Conservation (phyloP, 768 basidiomycete species). For the Clathrus columnatus region DNA sequence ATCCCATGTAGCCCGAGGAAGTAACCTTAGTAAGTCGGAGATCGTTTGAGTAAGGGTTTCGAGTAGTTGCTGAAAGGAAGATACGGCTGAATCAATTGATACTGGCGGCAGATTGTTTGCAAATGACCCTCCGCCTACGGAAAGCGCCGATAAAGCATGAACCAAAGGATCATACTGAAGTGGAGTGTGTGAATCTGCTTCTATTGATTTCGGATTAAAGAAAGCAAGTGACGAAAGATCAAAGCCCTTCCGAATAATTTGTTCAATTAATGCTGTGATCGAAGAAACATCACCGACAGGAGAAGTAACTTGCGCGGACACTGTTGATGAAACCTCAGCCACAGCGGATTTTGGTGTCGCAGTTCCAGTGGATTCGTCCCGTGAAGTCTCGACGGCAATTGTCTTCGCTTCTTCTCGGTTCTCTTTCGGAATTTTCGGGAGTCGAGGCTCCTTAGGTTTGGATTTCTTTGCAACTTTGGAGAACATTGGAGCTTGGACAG, state of each 20-base stretch:
- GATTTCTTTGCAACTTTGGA: slow-evolving; percentile 82
- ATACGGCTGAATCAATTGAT: slow-evolving; percentile 85
- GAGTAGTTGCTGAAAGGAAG: slow-evolving; percentile 80
- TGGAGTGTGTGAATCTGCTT: slow-evolving; percentile 70
- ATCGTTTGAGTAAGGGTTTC: slow-evolving; percentile 88
- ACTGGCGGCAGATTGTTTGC: slow-evolving; percentile 77
- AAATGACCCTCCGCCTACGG: slow-evolving; percentile 78
- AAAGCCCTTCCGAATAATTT: slow-evolving; percentile 49
- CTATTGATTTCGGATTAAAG: slow-evolving; percentile 64
- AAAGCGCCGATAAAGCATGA: slow-evolving; percentile 77
- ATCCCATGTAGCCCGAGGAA: slow-evolving; percentile 85
- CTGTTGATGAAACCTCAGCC: slow-evolving; percentile 17
- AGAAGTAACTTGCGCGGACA: slow-evolving; percentile 36
- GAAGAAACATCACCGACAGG: slow-evolving; percentile 39
- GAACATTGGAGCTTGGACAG: slow-evolving; percentile 61
- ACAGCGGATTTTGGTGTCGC: slow-evolving; percentile 1
- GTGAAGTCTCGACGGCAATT: slow-evolving; percentile 35
- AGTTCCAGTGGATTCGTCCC: slow-evolving; percentile 30
- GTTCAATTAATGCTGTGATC: slow-evolving; percentile 56
- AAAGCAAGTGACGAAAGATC: slow-evolving; percentile 63
- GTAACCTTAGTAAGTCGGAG: slow-evolving; percentile 73
- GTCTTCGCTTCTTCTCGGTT: slow-evolving; percentile 41
- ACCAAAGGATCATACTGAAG: slow-evolving; percentile 80
- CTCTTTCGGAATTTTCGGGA: slow-evolving; percentile 5
- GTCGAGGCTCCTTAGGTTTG: slow-evolving; percentile 11